Conservation (phyloP, 805 yeast genomes). For the Wickerhamomyces tratensis region DNA sequence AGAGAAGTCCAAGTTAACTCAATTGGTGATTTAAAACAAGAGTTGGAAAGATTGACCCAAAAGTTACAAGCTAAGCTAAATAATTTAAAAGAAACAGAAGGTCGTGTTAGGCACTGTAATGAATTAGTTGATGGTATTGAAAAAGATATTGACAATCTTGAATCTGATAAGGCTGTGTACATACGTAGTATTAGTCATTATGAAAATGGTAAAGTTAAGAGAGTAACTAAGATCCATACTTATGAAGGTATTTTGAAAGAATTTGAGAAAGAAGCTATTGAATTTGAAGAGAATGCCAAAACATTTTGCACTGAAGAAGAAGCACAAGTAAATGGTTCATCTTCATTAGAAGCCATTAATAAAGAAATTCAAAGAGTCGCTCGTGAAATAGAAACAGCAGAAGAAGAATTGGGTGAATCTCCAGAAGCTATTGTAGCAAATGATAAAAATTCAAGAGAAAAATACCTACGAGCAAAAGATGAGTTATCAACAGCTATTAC, state of each 20-base stretch:
- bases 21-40: constrained; percentile 12
- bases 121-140: constrained; percentile 15
- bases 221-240: background rate
- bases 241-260: background rate
- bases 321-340: constrained; percentile 28
- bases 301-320: constrained; percentile 36
- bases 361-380: constrained; percentile 37
- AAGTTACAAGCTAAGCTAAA: constrained; percentile 10
- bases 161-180: background rate
- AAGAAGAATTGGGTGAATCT: constrained; percentile 41
- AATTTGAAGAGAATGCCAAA: too few species aligned
- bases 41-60: too few species aligned
- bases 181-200: background rate
- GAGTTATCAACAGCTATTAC: constrained; percentile 26
- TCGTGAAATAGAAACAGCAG: constrained; percentile 39
- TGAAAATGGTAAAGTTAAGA: background rate
- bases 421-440: constrained; percentile 45
- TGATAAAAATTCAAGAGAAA: constrained; percentile 12
- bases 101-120: constrained; percentile 12
- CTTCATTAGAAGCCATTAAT: constrained; percentile 37
- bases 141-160: constrained; percentile 9
- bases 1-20: constrained; percentile 10
- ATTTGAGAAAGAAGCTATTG: background rate
- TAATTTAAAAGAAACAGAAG: constrained; percentile 9
- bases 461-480: constrained; percentile 26